Percentiles rank a stretch among this genome's conserved stretches.
These are phyloP conservation scores for Claviceps sp. DNA, from an alignment of 2,329 filamentous ascomycete genomes.

Conservation along the genomic window DNA sequence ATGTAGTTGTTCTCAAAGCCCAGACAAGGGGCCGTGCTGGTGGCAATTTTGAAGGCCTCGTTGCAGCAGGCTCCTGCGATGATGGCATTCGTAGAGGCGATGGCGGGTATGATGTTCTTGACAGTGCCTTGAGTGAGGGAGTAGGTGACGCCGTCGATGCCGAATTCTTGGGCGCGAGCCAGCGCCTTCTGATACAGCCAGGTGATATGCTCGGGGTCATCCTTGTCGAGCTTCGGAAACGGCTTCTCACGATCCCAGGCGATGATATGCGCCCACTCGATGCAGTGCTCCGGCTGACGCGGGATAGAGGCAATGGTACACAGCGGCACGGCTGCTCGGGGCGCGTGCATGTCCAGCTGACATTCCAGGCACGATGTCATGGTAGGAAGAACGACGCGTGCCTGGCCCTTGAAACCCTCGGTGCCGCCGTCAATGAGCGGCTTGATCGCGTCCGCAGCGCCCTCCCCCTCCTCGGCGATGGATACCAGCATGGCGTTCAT, in stretches of 20 bases:
- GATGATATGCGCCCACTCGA: constrained; percentile 98
- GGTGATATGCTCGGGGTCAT: constrained; percentile 92
- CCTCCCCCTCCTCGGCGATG: constrained; percentile 66
- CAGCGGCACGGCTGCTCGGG: constrained; percentile 88
- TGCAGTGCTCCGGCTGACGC: constrained; percentile 91
- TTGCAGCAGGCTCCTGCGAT: constrained; percentile 94
- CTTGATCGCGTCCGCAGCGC: constrained; percentile 68
- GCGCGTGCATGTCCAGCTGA: constrained; percentile 95
- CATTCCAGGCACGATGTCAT: constrained; percentile 96
- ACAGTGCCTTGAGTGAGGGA: constrained; percentile 93
- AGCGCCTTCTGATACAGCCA: constrained; percentile 88
- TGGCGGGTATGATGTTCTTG: constrained; percentile 98
- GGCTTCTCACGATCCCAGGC: constrained; percentile 84
- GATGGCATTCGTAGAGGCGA: constrained; percentile 94
- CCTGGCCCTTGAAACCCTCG: constrained; percentile 96
- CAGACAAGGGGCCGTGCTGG: constrained; percentile 65
- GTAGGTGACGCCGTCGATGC: constrained; percentile 87
- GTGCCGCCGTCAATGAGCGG: constrained; percentile 94
- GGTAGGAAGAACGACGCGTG: constrained; percentile 80
- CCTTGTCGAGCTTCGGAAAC: constrained; percentile 79
- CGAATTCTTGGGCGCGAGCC: constrained; percentile 70
- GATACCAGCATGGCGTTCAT: constrained; percentile 89
- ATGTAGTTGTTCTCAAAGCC: constrained; percentile 82
- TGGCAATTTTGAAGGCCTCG: constrained; percentile 90
- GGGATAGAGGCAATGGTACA: constrained; percentile 95